Base-by-base conservation (phyloP, 2,329 filamentous ascomycete species). In the Calycina herbarum region DNA sequence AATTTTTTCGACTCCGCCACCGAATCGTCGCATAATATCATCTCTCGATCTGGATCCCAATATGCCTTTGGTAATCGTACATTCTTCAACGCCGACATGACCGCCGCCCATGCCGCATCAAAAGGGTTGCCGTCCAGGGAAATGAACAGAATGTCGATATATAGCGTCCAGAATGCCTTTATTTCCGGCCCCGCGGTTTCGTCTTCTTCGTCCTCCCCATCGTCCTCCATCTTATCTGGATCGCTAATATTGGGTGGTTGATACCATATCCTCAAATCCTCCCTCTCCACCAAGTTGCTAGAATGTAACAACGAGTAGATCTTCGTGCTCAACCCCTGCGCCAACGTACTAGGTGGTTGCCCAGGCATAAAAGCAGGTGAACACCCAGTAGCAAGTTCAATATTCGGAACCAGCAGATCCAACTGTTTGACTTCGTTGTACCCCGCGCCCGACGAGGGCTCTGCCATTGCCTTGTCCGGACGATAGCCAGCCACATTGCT, bases 81-180 rank as follows among this genome's bases (percentile, higher is more conserved):
- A 77, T 95, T 87, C 62, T 82, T 83, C 66, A 99, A 80, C 6
- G 95, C 94, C 8, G 94, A 92, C 27, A 97, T 78, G 0, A 96
- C 84, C 13, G 93, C 89, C 0, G 90, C 85, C 94, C 94, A 98
- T 0, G 93, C 92, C 0, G 92, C 91, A 74, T 99, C 94, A 70
- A 98, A 94, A 1, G 93, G 87, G 73, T 95, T 96, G 5, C 94
- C 94, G 69, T 97, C 94, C 60, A 97, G 87, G 0, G 92, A 96
- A 71, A 99, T 89, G 79, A 97, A 95, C 75, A 97, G 86, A n/a
- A 97, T 83, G 75, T 98, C 94, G 70, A 99, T 91, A 78, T 97
- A 97, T 24, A 99, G 86, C 10, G 92, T 89, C 95, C 94, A 99
- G 78, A 96, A 98, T 0, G 90, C 95, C 76, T 91, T 94, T 11